Evolutionary conservation across 192 early-diverging fungal species (phyloP).

Genomic region (Mortierella alpina): DNA sequence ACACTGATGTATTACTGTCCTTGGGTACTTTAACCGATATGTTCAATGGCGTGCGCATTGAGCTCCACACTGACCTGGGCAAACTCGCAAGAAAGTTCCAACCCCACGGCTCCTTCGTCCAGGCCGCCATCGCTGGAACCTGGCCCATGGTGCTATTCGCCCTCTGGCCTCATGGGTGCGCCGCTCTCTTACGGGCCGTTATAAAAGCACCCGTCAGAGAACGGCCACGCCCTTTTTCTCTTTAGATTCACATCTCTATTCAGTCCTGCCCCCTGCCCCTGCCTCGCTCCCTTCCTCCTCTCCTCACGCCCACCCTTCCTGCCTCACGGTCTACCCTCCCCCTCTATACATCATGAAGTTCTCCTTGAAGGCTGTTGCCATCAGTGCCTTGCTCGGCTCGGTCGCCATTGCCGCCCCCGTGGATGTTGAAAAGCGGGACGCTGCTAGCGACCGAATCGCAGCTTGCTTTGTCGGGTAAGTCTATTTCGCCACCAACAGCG

Average conservation of each 20-base stretch:
- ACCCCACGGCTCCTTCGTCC: slow-evolving; percentile 6
- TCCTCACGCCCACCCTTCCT: neutral
- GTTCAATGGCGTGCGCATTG: neutral
- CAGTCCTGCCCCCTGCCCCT: neutral
- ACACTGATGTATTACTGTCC: neutral
- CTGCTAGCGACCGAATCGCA: slow-evolving; percentile 26
- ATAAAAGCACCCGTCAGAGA: neutral
- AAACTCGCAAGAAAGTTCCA: slow-evolving; percentile 7
- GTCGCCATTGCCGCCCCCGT: slow-evolving; percentile 28
- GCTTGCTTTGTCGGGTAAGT: slow-evolving; percentile 42
- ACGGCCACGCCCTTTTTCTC: neutral
- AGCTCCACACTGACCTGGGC: neutral
- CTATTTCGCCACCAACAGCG: too few species aligned
- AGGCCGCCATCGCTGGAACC: neutral
- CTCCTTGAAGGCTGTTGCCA: slow-evolving; percentile 40
- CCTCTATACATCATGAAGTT: slow-evolving; percentile 27
- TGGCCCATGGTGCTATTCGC: too few species aligned
- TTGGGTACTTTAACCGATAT: neutral
- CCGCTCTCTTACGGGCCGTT: neutral
- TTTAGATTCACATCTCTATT: slow-evolving; percentile 15
- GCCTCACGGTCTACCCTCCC: neutral
- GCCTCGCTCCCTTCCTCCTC: neutral
- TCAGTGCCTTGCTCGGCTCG: slow-evolving; percentile 31
- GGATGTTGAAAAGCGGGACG: slow-evolving; percentile 33
- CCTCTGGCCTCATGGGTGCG: too few species aligned